Base-by-base conservation (phyloP, 805 yeast genomes). In the Suhomyces pyralidae region DNA sequence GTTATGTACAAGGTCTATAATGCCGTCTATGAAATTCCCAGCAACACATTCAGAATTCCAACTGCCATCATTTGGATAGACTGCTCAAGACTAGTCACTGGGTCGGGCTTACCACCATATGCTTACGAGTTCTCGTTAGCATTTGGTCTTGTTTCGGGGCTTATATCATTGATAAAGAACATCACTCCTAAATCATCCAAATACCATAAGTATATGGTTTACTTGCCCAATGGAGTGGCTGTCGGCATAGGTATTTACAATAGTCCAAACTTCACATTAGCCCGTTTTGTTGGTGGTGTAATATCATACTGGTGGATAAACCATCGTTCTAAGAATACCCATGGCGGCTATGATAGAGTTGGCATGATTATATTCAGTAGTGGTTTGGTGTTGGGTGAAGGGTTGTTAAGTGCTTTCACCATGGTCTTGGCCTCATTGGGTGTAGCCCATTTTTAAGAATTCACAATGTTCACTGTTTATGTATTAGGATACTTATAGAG, bases 51-150 rank as follows among this genome's bases (percentile, higher is more conserved):
- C 67, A 78, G 97, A 53, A 83, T 94, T 34, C 99, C 99, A 3
- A 94, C 99, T 0, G 97, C 98, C 0, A 82, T 90, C 3, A 90
- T 93, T 20, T 93, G 99, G 99, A 86, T 93, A 44, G 98, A 93
- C 67, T 92, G 98, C 66, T 90, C 97, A 0, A 75, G 99, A 52
- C 76, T 93, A 38, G 97, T 93, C 30, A 88, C 93, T 1, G 99
- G 98, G 1, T 80, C 86, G 51, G 97, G 96, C 0, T 73, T 94
- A 22, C 99, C 99, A 0, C 88, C 90, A 0, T 80, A 80, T 53
- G 97, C 91, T 0, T 70, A 77, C 52, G 81, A 76, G 49, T 81
- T 83, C 59, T 79, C 90, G 0, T 62, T 86, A 3, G 53, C 74
- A 0, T 83, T 90, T 61, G 96, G 93, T 0, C 55, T 80, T 1